Base-by-base conservation (phyloP, 202 grass and related monocot species). In the Panicum virgatum region DNA sequence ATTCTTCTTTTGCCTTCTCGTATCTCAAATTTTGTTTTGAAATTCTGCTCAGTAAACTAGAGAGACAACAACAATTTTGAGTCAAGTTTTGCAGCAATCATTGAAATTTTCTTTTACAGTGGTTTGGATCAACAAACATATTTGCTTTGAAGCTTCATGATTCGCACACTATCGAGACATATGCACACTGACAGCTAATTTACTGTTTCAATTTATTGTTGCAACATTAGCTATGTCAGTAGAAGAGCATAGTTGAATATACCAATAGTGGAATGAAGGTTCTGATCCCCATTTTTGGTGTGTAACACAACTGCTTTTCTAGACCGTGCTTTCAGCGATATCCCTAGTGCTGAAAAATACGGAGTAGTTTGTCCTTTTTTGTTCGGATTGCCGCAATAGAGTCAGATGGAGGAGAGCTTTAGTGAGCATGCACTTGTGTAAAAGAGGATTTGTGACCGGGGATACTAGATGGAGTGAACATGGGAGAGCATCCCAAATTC, bases 201-300 rank as follows among this genome's bases (percentile, higher is more conserved):
- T 50, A 18, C 16, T 9, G 5, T 63, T 62, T 63, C 14, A 13
- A 30, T 63, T 36, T 36, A 15, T 63, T 16, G 13, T 63, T 37
- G 14, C 60, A 14, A 36, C n/a, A n/a, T n/a, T n/a, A n/a, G n/a
- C n/a, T n/a, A 72, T 72, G 68, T 72, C 69, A 5, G 1, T 72
- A 52, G 69, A 72, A 52, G 68, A 71, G 0, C 16, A 5, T n/a
- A 72, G 16, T 52, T 72, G 69, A 9, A 72, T 72, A 46, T 72
- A 72, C 16, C 13, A 51, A 32, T 46, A 46, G 1, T 72, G 27
- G 16, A 72, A 36, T 36, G 29, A 52, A 9, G 45, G 45, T 32
- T 52, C 27, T 36, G 46, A 72, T 36, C 36, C 69, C 18, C 15
- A 72, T 5, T 15, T 18, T 72, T 46, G 45, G 69, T 36, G 18